Conservation (phyloP, 495 filamentous ascomycete species). For the Talaromyces liani region DNA sequence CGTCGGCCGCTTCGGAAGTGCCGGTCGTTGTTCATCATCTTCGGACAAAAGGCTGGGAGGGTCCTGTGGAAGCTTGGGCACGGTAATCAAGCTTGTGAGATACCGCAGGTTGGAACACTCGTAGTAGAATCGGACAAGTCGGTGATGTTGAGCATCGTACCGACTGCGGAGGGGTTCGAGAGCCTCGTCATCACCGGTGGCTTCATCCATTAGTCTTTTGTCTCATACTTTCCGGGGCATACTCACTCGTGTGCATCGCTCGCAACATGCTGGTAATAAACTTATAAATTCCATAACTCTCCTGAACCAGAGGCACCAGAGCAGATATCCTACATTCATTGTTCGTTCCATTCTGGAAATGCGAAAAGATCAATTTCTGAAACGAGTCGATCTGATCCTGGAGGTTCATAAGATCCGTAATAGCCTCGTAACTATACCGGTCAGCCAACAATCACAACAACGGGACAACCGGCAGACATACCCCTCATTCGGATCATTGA, state of each 20-base stretch:
- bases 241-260: constrained; percentile 91
- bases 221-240: not conserved
- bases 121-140: constrained; percentile 95
- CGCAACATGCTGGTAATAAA: constrained; percentile 91
- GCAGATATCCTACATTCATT: constrained; percentile 96
- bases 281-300: constrained; percentile 98
- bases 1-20: constrained; percentile 70
- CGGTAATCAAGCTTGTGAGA: constrained; percentile 89
- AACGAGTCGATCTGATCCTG: constrained; percentile 98
- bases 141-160: constrained; percentile 93
- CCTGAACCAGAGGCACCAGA: constrained; percentile 85
- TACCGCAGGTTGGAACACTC: constrained; percentile 97
- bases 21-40: constrained; percentile 70
- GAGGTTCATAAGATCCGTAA: constrained; percentile 89
- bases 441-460: constrained; percentile 13
- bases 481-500: constrained; percentile 98
- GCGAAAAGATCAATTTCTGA: constrained; percentile 95
- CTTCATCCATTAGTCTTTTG: constrained; percentile 27
- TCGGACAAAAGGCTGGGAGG: constrained; percentile 82
- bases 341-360: constrained; percentile 82
- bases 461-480: constrained; percentile 14
- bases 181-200: constrained; percentile 93
- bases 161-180: constrained; percentile 77
- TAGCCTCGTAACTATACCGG: constrained; percentile 73
- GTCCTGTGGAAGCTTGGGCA: constrained; percentile 91